Evolutionary conservation across 306 rosid genomes (phyloP), one percentile per base, ranked within the genome.

Genomic region (Senna siamea): DNA sequence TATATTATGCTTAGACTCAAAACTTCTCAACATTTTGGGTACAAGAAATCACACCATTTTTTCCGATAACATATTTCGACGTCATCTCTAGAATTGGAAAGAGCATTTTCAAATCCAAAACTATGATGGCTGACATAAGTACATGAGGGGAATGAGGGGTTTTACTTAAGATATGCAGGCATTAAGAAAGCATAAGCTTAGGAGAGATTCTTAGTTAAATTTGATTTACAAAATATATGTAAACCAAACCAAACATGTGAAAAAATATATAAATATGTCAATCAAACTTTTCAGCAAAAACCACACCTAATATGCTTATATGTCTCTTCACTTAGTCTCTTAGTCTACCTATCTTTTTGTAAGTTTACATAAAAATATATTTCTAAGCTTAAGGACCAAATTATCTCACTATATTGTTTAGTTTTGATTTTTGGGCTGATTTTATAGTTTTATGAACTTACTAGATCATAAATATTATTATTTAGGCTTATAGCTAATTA

Each of bases 101-200:
- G 28, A 59, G 76, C 74, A 43, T 48, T 73, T 44, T 38, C 60
- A 71, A 22, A 46, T 26, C 10, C 3, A 37, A 67, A 51, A 28
- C 23, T 0, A 59, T 9, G n/a, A 11, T 50, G 32, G 55, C 18
- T 19, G 56, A 4, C 37, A 17, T 70, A 64, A 28, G 15, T 44
- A 13, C 30, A 44, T 1, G 50, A 41, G 47, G 10, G 10, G 10
- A 55, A 3, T 26, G 6, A 55, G 19, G 35, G 32, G 3, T 22
- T 20, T 10, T 1, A 12, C 23, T n/a, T 34, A 73, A 55, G 20
- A 47, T 47, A 14, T n/a, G n/a, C 19, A 47, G 14, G 53, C 18
- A 47, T 47, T 19, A 44, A 44, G 50, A 44, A 44, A 11, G 50
- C n/a, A 44, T 11, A 44, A 44, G 50, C n/a, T 11, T 1, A 2